Evolutionary conservation across 805 yeast species (phyloP), one percentile per base, ranked within the genome.

Genomic region (Kodamaea sagamina): DNA sequence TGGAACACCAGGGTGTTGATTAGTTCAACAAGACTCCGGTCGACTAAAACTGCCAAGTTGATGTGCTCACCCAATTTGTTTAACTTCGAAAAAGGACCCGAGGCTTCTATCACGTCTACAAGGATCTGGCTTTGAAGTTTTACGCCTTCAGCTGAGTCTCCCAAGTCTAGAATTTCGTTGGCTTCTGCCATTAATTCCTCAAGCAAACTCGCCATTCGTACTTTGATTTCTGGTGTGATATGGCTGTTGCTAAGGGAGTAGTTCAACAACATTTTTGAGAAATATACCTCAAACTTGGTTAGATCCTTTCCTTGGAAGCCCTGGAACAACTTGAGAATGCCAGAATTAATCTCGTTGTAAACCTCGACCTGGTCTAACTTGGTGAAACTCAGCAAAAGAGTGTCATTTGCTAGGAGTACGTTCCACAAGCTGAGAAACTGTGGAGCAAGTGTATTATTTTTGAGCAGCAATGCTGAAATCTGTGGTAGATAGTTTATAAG

Each of bases 391-490:
- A 58, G 54, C 19, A 58, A 52, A 6, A 65, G 43, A 28, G 44
- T 32, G 41, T 47, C 39, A 36, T 49, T 28, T 11, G 28, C 41
- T 13, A 62, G 47, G 11, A 64, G 49, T 2, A 51, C 39, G 41
- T 57, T 55, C 65, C 68, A 64, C 3, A 65, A 35, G 12, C 47
- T 45, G 38, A 66, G 46, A 40, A 63, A 65, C 1, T 51, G 48
- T 1, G 47, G 43, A 35, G 57, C 54, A 7, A 54, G 46, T 3
- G 39, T 24, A 4, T 45, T 15, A 4, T 57, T 50, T 22, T 54
- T 55, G 15, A 51, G 46, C 63, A 61, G 63, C 10, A 43, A 17
- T n/a, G 44, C 37, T 28, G 55, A 56, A 6, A 67, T 39, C 4
- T 48, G 39, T 1, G 60, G 57, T 4, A 67, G 46, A 43, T 55